phyloP scores from a whole-genome alignment of 2,329 filamentous ascomycete species.

The Lasiodiplodia citricola region DNA sequence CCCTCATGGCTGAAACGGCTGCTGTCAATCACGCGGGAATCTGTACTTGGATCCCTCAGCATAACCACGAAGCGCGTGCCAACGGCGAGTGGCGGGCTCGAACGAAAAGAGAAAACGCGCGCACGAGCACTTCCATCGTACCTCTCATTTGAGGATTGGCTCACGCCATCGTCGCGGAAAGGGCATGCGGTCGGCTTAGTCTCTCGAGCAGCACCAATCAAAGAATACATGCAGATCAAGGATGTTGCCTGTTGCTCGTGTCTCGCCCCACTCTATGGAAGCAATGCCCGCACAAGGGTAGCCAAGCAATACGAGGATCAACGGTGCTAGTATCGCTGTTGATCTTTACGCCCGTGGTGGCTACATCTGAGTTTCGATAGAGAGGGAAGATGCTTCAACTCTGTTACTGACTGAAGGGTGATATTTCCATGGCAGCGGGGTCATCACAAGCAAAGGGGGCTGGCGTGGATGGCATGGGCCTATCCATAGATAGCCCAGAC shows the following conservation, averaged over 20 bases:
- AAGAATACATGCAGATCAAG: background rate
- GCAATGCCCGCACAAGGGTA: background rate
- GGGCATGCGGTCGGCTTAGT: background rate
- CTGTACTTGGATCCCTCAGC: too few relatives aligned
- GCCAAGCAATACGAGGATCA: background rate
- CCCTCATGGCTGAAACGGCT: background rate
- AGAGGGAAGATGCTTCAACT: background rate
- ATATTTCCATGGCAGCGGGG: background rate
- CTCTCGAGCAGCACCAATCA: background rate
- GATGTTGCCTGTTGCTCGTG: background rate
- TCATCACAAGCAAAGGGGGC: background rate
- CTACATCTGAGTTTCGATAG: background rate
- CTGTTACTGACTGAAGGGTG: background rate
- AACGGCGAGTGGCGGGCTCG: too few relatives aligned
- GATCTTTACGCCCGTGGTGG: background rate
- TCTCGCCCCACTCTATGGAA: background rate
- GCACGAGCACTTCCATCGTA: background rate
- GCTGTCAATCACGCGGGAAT: too few relatives aligned
- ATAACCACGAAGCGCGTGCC: too few relatives aligned
- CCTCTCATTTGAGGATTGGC: background rate
- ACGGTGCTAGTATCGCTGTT: conserved; percentile 1
- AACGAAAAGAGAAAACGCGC: background rate
- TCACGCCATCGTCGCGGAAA: conserved; percentile 7
- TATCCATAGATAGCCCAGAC: background rate
- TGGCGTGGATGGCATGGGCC: background rate